phyloP scores from a whole-genome alignment of 1,139 yeast genomes.

The Arxiozyma slooffiae region DNA sequence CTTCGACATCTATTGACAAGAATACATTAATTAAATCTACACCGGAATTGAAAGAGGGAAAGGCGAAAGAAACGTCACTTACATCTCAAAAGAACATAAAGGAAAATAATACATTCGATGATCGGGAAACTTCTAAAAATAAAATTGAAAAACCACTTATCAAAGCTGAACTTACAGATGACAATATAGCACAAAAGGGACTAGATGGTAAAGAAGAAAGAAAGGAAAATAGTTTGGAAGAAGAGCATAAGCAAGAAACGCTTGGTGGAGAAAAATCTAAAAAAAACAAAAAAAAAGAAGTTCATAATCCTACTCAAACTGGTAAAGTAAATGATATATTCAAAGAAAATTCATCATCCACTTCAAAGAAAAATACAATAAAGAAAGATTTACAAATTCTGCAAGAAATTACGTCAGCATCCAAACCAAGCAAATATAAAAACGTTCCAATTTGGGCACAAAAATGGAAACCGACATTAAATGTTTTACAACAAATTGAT shows the following conservation, averaged over 20 bases:
- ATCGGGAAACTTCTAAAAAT: slow-evolving; percentile 1
- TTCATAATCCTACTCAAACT: not conserved
- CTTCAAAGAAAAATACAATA: slow-evolving; percentile 27
- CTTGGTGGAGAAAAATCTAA: not conserved
- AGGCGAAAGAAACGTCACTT: not conserved
- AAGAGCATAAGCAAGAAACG: not conserved
- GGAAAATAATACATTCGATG: too few relatives aligned
- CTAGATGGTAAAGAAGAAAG: not conserved
- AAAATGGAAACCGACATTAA: slow-evolving; percentile 48
- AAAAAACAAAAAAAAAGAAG: slow-evolving; percentile 1
- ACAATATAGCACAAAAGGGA: not conserved
- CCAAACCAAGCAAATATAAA: slow-evolving; percentile 55
- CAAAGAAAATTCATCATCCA: slow-evolving; percentile 25
- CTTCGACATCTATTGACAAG: not conserved
- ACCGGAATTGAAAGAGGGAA: not conserved
- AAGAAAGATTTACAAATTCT: slow-evolving; percentile 27
- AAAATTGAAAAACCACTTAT: slow-evolving; percentile 1
- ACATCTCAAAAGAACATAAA: not conserved
- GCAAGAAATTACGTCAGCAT: slow-evolving; percentile 25
- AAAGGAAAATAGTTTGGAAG: too few relatives aligned
- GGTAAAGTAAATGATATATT: slow-evolving; percentile 21
- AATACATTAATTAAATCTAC: not conserved
- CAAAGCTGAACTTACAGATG: not conserved
- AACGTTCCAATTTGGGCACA: slow-evolving; percentile 79
- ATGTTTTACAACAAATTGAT: slow-evolving; percentile 27